Evolutionary conservation across 1,284 basidiomycete species (phyloP).

Genomic region (Leccinum fuscescens): DNA sequence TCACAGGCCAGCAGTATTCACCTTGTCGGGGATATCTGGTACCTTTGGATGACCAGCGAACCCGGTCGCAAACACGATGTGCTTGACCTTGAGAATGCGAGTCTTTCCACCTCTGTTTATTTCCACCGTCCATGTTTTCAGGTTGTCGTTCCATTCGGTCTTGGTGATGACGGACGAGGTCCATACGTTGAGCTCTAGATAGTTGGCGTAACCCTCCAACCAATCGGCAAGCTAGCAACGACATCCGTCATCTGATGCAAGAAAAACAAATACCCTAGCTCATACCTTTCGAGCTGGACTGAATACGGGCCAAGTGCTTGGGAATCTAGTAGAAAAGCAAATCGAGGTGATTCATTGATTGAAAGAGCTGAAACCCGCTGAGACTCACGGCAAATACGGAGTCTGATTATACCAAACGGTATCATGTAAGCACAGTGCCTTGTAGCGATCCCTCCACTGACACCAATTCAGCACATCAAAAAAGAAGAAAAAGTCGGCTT

Average conservation of each 20-base stretch:
- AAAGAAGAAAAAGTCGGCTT: background rate
- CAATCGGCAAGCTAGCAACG: constrained; percentile 51
- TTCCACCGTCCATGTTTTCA: constrained; percentile 39
- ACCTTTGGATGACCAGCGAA: constrained; percentile 37
- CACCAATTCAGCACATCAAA: background rate
- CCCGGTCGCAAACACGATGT: constrained; percentile 42
- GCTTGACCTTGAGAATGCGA: constrained; percentile 34
- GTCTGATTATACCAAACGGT: constrained; percentile 30
- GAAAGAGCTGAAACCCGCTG: background rate
- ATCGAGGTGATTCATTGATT: background rate
- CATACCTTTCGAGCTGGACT: constrained; percentile 36
- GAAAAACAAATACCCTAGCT: too few relatives aligned
- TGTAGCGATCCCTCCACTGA: constrained; percentile 37
- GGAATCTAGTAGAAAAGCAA: constrained; percentile 28
- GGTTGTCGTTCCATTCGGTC: constrained; percentile 36
- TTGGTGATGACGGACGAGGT: constrained; percentile 39
- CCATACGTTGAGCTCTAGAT: constrained; percentile 56
- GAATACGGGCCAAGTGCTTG: constrained; percentile 40
- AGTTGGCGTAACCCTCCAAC: constrained; percentile 56
- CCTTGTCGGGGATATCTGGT: constrained; percentile 32
- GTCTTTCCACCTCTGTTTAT: constrained; percentile 30
- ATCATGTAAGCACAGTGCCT: constrained; percentile 30
- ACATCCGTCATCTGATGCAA: background rate
- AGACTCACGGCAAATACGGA: constrained; percentile 28
- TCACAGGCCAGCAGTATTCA: background rate